phyloP scores from a whole-genome alignment of 352 stramenopile species.

The Blastocystis sp. region DNA sequence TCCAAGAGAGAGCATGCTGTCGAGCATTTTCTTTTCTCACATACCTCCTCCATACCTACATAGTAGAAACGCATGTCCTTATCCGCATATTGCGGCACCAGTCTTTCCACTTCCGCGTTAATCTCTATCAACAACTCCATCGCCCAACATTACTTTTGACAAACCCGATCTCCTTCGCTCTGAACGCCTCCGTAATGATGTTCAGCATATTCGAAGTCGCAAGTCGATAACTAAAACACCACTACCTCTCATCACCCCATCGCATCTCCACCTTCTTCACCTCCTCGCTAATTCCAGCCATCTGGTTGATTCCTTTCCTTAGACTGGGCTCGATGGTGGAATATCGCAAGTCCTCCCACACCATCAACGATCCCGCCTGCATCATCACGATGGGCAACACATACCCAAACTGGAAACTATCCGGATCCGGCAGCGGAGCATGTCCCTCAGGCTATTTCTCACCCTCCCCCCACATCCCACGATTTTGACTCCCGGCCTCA shows the following conservation, averaged over 20 bases:
- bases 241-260: neutral
- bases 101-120: neutral
- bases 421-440: neutral
- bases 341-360: constrained; percentile 38
- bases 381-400: constrained; percentile 12
- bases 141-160: neutral
- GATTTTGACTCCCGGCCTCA: neutral
- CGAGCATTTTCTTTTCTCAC: constrained; percentile 39
- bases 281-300: constrained; percentile 44
- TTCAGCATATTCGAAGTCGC: constrained; percentile 45
- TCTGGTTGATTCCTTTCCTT: constrained; percentile 8
- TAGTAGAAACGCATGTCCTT: constrained; percentile 38
- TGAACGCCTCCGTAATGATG: constrained; percentile 8
- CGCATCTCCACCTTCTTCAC: constrained; percentile 37
- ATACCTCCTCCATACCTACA: neutral
- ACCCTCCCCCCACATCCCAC: neutral
- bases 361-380: constrained; percentile 16
- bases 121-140: neutral
- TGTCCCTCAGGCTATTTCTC: neutral
- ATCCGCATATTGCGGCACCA: neutral
- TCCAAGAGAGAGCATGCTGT: constrained; percentile 22
- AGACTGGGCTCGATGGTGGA: neutral
- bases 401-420: constrained; percentile 36
- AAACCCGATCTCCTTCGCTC: constrained; percentile 46
- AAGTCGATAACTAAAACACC: constrained; percentile 51